Conservation (phyloP, 768 basidiomycete species). For the Lentinula aciculospora region DNA sequence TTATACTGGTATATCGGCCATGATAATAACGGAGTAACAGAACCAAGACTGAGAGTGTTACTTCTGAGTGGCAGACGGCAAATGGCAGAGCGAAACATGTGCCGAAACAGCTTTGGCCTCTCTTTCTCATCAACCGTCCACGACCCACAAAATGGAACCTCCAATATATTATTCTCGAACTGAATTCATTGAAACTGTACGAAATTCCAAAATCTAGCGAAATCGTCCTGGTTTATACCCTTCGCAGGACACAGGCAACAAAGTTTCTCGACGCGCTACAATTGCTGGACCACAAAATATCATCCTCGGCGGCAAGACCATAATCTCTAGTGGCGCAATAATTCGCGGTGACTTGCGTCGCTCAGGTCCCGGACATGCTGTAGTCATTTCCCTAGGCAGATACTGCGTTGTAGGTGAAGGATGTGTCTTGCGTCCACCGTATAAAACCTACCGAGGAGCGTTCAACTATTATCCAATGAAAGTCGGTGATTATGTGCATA, state of each 20-base stretch:
- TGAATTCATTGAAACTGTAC: slow-evolving; percentile 87
- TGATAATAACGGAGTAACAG: not conserved
- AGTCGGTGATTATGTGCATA: slow-evolving; percentile 91
- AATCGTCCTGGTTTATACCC: too few species aligned
- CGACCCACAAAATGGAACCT: slow-evolving; percentile 45
- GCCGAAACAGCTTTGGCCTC: not conserved
- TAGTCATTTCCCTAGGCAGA: slow-evolving; percentile 88
- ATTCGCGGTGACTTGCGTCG: slow-evolving; percentile 91
- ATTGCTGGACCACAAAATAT: slow-evolving; percentile 96
- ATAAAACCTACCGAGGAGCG: slow-evolving; percentile 85
- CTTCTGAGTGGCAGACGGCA: not conserved
- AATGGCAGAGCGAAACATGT: slow-evolving; percentile 1
- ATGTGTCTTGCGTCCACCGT: slow-evolving; percentile 84
- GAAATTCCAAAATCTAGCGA: too few species aligned
- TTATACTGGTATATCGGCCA: not conserved
- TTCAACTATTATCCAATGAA: slow-evolving; percentile 99
- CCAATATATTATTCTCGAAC: slow-evolving; percentile 75
- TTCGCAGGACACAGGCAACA: slow-evolving; percentile 87
- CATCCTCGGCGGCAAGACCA: slow-evolving; percentile 94
- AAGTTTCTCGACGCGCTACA: slow-evolving; percentile 86
- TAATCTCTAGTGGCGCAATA: slow-evolving; percentile 86
- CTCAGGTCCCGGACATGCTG: slow-evolving; percentile 87
- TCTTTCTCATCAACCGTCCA: not conserved
- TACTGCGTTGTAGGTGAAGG: slow-evolving; percentile 92
- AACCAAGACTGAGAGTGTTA: not conserved